These are phyloP conservation scores for Saccharum hybrid DNA, from an alignment of 202 grass and related monocot species.

Conservation along the genomic window DNA sequence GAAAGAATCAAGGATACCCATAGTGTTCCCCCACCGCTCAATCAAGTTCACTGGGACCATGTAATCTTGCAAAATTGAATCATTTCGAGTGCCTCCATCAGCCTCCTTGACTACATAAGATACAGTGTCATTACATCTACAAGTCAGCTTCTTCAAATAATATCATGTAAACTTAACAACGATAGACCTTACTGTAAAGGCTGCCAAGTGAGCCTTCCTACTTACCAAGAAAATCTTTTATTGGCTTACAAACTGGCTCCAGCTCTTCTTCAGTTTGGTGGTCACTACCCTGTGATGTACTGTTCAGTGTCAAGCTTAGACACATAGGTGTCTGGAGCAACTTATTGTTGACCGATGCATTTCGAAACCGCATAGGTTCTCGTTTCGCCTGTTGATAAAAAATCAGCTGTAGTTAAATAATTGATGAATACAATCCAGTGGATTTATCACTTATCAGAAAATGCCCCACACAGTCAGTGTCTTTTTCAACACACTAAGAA, in stretches of 20 bases:
- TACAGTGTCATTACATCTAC: slow-evolving; percentile 22
- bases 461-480: not conserved
- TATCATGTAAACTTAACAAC: slow-evolving; percentile 22
- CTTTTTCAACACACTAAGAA: slow-evolving; percentile 14
- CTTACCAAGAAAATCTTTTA: slow-evolving; percentile 12
- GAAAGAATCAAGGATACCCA: slow-evolving; percentile 74
- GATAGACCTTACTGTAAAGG: not conserved
- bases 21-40: slow-evolving; percentile 93
- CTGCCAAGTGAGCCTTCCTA: not conserved
- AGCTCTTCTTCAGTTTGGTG: slow-evolving; percentile 46
- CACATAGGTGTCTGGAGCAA: slow-evolving; percentile 57
- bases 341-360: slow-evolving; percentile 28
- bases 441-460: not conserved
- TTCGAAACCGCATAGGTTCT: slow-evolving; percentile 50
- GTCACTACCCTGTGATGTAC: slow-evolving; percentile 6
- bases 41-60: slow-evolving; percentile 78
- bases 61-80: slow-evolving; percentile 48
- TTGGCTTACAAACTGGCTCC: slow-evolving; percentile 13
- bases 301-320: slow-evolving; percentile 39
- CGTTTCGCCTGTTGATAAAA: slow-evolving; percentile 68
- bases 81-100: slow-evolving; percentile 41
- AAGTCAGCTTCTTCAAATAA: slow-evolving; percentile 36
- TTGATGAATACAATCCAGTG: not conserved
- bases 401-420: slow-evolving; percentile 24
- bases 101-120: slow-evolving; percentile 51